Percentiles rank a stretch among this genome's conserved stretches.
phyloP scores from a whole-genome alignment of 257 asterid species.

The Primulina huaijiensis region DNA sequence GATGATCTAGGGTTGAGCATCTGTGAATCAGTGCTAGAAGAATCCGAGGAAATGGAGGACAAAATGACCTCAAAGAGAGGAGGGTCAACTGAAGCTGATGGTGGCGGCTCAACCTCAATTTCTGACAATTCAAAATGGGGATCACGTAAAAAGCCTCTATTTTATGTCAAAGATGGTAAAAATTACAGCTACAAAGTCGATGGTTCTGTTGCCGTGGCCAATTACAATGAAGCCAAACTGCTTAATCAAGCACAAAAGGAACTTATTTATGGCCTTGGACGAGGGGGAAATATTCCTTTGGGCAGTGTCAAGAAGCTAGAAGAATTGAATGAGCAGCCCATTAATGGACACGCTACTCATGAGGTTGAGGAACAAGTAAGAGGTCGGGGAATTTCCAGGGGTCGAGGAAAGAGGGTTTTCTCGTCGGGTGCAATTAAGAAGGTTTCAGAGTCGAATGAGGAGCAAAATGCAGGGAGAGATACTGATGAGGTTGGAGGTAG shows the following conservation, averaged over 20 bases:
- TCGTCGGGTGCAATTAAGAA: not conserved
- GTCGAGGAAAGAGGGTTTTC: constrained; percentile 36
- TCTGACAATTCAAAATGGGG: constrained; percentile 56
- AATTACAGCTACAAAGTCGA: constrained; percentile 90
- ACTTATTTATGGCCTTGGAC: constrained; percentile 76
- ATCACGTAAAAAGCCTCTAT: constrained; percentile 73
- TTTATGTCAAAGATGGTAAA: constrained; percentile 88
- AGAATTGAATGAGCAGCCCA: constrained; percentile 35
- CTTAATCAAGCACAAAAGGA: constrained; percentile 67
- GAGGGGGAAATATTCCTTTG: constrained; percentile 80
- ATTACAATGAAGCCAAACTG: constrained; percentile 62
- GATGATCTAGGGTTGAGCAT: constrained; percentile 89
- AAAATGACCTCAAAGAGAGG: constrained; percentile 32
- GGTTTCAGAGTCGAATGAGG: constrained; percentile 3
- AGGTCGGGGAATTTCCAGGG: constrained; percentile 29
- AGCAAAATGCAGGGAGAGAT: constrained; percentile 9
- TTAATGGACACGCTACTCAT: constrained; percentile 25
- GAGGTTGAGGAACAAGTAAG: constrained; percentile 38
- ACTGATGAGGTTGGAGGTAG: constrained; percentile 29
- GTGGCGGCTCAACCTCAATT: constrained; percentile 38
- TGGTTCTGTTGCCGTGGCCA: constrained; percentile 77
- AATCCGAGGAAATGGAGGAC: constrained; percentile 43
- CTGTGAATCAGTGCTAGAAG: constrained; percentile 70
- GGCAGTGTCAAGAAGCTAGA: constrained; percentile 50
- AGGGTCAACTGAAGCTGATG: constrained; percentile 32